phyloP scores from a whole-genome alignment of 1,139 yeast genomes.

The Yamadazyma kanchanaburiensis region DNA sequence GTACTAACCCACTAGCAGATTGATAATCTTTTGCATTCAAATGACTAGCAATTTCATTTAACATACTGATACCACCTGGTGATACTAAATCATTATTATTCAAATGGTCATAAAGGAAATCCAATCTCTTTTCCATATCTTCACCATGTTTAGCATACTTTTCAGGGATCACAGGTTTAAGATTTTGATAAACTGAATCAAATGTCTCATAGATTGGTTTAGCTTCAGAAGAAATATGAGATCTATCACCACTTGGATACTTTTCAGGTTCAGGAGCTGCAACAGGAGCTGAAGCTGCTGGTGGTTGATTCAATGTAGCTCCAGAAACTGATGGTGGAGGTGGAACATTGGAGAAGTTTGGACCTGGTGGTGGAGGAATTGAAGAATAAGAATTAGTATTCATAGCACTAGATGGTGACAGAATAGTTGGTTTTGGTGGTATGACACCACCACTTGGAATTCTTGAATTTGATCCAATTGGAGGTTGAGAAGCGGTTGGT shows the following conservation, averaged over 20 bases:
- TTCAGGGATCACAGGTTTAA: slow-evolving; percentile 75
- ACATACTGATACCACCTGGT: slow-evolving; percentile 50
- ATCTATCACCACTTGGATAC: slow-evolving; percentile 68
- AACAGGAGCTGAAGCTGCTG: slow-evolving; percentile 16
- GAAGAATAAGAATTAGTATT: slow-evolving; percentile 16
- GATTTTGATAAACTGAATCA: slow-evolving; percentile 50
- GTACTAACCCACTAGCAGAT: slow-evolving; percentile 55
- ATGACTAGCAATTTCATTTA: slow-evolving; percentile 50
- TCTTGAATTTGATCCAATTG: slow-evolving; percentile 18
- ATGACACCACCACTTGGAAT: slow-evolving; percentile 4
- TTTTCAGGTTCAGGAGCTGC: slow-evolving; percentile 18
- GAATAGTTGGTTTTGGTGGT: slow-evolving; percentile 16
- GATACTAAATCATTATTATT: slow-evolving; percentile 69
- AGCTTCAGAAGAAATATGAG: slow-evolving; percentile 61
- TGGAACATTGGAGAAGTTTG: slow-evolving; percentile 14
- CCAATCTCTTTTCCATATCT: slow-evolving; percentile 81
- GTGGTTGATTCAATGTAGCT: slow-evolving; percentile 15
- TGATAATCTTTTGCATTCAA: slow-evolving; percentile 54
- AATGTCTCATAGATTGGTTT: slow-evolving; percentile 59
- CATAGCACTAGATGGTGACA: slow-evolving; percentile 18
- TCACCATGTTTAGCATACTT: slow-evolving; percentile 68
- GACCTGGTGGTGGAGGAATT: slow-evolving; percentile 12
- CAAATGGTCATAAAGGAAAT: slow-evolving; percentile 74
- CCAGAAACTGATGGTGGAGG: slow-evolving; percentile 6
- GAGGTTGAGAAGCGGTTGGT: slow-evolving; percentile 28